phyloP scores from a whole-genome alignment of 306 rosid species.

The Senna tora region DNA sequence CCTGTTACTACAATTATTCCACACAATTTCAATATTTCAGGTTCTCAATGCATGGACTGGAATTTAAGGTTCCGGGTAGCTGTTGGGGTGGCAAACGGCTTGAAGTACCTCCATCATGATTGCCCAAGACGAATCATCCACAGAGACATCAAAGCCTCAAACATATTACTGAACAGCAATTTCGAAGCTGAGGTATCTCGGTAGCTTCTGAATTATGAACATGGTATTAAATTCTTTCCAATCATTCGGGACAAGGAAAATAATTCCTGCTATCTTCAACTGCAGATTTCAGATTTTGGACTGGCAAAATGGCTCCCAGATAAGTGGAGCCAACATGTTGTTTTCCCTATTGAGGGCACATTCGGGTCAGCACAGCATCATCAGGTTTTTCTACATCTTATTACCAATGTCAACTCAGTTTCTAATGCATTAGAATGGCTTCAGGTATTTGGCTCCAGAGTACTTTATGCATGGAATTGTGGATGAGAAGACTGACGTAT shows the following conservation, averaged over 20 bases:
- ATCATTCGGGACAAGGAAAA: not conserved
- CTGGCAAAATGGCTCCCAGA: conserved; percentile 97
- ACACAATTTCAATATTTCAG: conserved; percentile 51
- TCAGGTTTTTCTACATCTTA: conserved; percentile 14
- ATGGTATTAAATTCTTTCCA: conserved; percentile 8
- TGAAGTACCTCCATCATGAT: conserved; percentile 78
- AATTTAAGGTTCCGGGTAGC: conserved; percentile 78
- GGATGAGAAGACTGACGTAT: conserved; percentile 92
- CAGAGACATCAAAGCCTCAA: conserved; percentile 95
- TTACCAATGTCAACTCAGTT: conserved; percentile 18
- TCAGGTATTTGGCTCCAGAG: conserved; percentile 93
- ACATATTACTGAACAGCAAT: conserved; percentile 68
- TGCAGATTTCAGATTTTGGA: conserved; percentile 96
- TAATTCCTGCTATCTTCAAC: not conserved
- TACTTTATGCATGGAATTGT: conserved; percentile 96
- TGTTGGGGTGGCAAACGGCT: conserved; percentile 80
- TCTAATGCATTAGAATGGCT: conserved; percentile 27
- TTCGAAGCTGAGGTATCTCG: conserved; percentile 73
- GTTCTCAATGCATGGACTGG: conserved; percentile 71
- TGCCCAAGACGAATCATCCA: conserved; percentile 92
- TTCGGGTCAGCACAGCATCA: conserved; percentile 70
- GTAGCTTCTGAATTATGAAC: not conserved
- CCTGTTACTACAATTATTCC: conserved; percentile 32
- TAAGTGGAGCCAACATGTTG: conserved; percentile 92
- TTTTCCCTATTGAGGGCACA: conserved; percentile 97